Evolutionary conservation across 2,329 filamentous ascomycete species (phyloP).

Genomic region (Talaromyces sp.): DNA sequence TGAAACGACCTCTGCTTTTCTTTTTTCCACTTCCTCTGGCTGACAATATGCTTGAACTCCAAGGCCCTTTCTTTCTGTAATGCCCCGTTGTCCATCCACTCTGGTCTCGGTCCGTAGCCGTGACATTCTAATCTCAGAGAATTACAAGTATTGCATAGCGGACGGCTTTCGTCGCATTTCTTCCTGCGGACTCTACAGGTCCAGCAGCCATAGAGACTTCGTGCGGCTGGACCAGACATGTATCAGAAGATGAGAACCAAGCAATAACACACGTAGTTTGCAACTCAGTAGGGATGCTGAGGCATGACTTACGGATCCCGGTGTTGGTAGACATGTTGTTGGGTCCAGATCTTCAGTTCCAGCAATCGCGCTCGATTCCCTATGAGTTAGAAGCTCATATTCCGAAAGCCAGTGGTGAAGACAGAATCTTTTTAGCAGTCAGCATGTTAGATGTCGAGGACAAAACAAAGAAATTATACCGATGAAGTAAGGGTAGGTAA

Average conservation of each 20-base stretch:
- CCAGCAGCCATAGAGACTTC: not conserved
- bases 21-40: not conserved
- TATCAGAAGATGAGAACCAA: not conserved
- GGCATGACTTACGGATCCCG: not conserved
- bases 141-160: not conserved
- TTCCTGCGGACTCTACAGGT: not conserved
- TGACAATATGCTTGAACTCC: not conserved
- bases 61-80: not conserved
- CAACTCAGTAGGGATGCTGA: not conserved
- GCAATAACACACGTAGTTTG: not conserved
- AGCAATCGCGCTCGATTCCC: not conserved
- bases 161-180: not conserved
- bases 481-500: too few relatives aligned
- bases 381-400: not conserved
- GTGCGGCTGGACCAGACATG: not conserved
- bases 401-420: too few relatives aligned
- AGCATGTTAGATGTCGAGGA: too few relatives aligned
- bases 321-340: not conserved
- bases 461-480: too few relatives aligned
- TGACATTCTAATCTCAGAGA: not conserved
- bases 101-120: not conserved
- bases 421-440: too few relatives aligned
- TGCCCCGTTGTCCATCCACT: not conserved
- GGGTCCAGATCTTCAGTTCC: not conserved
- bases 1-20: not conserved